A percentile compares a stretch with the other conserved stretches of the same genome.
Evolutionary conservation across 352 stramenopile genomes (phyloP).

Genomic region (Blastocystis sp.): DNA sequence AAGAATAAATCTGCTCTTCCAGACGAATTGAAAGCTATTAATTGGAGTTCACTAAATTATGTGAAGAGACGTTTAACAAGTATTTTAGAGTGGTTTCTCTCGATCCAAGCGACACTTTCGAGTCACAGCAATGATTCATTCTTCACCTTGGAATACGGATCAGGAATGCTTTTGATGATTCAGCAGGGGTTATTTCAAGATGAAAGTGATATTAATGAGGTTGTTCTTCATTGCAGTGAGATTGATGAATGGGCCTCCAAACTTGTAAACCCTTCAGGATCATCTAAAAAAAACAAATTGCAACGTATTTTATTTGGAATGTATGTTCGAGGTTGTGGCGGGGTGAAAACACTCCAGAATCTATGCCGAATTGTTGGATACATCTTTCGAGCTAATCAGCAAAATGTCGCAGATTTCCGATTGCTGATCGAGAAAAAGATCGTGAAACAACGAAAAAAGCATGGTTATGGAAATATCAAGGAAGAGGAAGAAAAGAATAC

Average conservation of each 20-base stretch:
- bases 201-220: neutral
- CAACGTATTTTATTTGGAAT: neutral
- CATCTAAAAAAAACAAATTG: neutral
- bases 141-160: neutral
- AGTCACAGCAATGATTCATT: neutral
- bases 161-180: neutral
- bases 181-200: neutral
- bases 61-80: neutral
- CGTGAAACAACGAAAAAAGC: neutral
- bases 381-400: neutral
- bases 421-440: conserved; percentile 15
- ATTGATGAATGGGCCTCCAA: neutral
- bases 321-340: neutral
- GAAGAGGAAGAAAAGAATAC: neutral
- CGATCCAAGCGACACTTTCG: neutral
- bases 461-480: neutral
- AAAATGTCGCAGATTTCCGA: conserved; percentile 12
- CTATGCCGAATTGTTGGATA: neutral
- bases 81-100: neutral
- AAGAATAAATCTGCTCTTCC: neutral
- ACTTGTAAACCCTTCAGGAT: neutral
- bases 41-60: neutral
- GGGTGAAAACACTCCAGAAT: neutral
- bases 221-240: neutral
- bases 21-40: too few relatives aligned